Evolutionary conservation across 108 stramenopile species (phyloP).

Genomic region (Schizochytrium sp.): DNA sequence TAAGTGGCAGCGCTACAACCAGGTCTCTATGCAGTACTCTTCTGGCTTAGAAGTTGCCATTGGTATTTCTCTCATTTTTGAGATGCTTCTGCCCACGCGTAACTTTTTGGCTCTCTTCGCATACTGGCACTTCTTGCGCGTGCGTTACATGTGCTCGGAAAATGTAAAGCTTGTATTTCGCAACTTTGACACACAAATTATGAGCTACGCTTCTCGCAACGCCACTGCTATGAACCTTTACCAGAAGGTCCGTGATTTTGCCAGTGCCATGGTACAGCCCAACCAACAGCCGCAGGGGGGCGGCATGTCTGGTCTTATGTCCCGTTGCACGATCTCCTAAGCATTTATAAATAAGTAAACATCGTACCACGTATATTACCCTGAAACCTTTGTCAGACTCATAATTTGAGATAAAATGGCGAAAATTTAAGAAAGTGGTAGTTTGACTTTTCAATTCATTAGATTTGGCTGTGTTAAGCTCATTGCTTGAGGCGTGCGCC

Average conservation of each 20-base stretch:
- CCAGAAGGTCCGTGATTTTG: not conserved
- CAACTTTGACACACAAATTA: not conserved
- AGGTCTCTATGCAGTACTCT: not conserved
- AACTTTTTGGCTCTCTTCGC: slow-evolving; percentile 31
- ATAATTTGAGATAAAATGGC: no score
- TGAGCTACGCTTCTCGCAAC: not conserved
- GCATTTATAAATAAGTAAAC: not conserved
- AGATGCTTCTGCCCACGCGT: slow-evolving; percentile 10
- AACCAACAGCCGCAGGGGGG: not conserved
- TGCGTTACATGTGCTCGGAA: slow-evolving; percentile 2
- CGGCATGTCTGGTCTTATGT: not conserved
- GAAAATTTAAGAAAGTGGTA: no score
- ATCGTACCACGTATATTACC: not conserved
- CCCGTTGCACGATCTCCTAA: slow-evolving; percentile 11
- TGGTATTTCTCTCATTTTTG: slow-evolving; percentile 6
- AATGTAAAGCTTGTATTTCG: not conserved
- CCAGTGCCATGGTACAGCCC: not conserved
- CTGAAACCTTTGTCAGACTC: not conserved
- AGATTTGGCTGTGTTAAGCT: no score
- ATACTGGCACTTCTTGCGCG: slow-evolving; percentile 37
- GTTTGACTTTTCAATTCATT: no score
- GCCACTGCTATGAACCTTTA: not conserved
- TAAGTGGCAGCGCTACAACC: slow-evolving; percentile 51
- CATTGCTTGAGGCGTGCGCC: no score
- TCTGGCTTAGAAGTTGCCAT: slow-evolving; percentile 1